Conservation (phyloP, 2,329 filamentous ascomycete species). For the Gaeumannomyces sp. region DNA sequence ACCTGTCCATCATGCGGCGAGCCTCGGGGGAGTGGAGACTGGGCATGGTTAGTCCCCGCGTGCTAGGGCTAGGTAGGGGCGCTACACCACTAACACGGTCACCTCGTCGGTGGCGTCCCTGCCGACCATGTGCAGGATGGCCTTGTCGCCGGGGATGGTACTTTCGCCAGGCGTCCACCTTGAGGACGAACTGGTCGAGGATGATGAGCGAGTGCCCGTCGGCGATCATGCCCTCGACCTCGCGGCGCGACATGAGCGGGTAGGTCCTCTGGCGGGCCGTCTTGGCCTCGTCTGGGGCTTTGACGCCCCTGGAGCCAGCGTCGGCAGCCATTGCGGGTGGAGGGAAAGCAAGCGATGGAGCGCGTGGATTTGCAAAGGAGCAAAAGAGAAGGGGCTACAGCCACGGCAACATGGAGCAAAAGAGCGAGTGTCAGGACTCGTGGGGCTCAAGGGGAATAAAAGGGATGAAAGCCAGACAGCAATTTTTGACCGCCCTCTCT, state of each 20-base stretch:
- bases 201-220: slow-evolving; percentile 76
- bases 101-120: slow-evolving; percentile 93
- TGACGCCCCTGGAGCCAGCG: too few relatives aligned
- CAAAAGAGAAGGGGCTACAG: background rate
- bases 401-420: too few relatives aligned
- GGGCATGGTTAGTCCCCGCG: slow-evolving; percentile 11
- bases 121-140: slow-evolving; percentile 89
- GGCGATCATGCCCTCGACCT: slow-evolving; percentile 78
- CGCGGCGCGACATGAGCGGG: slow-evolving; percentile 36
- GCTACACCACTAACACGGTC: slow-evolving; percentile 60
- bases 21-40: slow-evolving; percentile 81
- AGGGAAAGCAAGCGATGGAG: background rate
- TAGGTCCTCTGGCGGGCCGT: slow-evolving; percentile 17
- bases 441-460: too few relatives aligned
- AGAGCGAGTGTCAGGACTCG: too few relatives aligned
- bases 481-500: background rate
- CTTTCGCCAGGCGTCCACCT: slow-evolving; percentile 79
- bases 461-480: too few relatives aligned
- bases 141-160: slow-evolving; percentile 86
- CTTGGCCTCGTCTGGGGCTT: background rate
- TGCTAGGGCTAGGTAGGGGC: background rate
- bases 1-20: slow-evolving; percentile 68
- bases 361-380: background rate
- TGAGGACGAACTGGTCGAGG: slow-evolving; percentile 73
- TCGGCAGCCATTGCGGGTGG: slow-evolving; percentile 1